A percentile compares a stretch with the other conserved stretches of the same genome.
These are phyloP conservation scores for Lepidopterella palustris DNA, from an alignment of 495 filamentous ascomycete species.

Conservation along the genomic window DNA sequence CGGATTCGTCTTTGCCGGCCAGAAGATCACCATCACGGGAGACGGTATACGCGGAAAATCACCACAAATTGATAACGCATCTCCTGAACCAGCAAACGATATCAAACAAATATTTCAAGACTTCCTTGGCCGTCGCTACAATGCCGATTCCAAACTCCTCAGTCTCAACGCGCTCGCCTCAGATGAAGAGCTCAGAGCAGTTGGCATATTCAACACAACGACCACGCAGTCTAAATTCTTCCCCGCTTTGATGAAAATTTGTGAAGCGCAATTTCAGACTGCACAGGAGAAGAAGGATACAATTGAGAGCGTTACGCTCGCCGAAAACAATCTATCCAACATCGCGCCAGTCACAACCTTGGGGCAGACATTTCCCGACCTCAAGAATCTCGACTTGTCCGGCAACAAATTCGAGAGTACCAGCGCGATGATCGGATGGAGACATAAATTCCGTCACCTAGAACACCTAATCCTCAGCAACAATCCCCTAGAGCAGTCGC, in stretches of 20 bases:
- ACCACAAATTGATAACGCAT: constrained; percentile 29
- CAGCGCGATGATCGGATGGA: constrained; percentile 58
- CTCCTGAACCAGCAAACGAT: constrained; percentile 40
- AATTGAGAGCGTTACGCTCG: constrained; percentile 69
- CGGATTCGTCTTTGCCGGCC: constrained; percentile 58
- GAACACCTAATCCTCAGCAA: constrained; percentile 71
- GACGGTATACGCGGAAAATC: constrained; percentile 26
- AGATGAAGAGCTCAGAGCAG: constrained; percentile 59
- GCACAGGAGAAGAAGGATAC: constrained; percentile 60
- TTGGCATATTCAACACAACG: constrained; percentile 67
- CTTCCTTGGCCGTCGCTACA: constrained; percentile 70
- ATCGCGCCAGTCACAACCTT: constrained; percentile 64
- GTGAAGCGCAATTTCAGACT: constrained; percentile 61
- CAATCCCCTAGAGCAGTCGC: constrained; percentile 62
- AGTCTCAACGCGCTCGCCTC: constrained; percentile 67
- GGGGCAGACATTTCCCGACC: constrained; percentile 65
- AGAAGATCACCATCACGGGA: constrained; percentile 38
- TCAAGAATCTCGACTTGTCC: constrained; percentile 80
- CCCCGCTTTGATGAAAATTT: constrained; percentile 77
- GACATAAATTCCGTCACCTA: constrained; percentile 65
- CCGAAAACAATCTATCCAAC: constrained; percentile 65
- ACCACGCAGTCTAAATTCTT: constrained; percentile 81
- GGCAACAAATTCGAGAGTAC: constrained; percentile 64
- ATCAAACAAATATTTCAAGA: constrained; percentile 40
- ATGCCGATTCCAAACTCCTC: constrained; percentile 60